Percentiles rank a stretch among this genome's conserved stretches.
phyloP scores from a whole-genome alignment of 2,329 filamentous ascomycete species.

The Purpureocillium lavendulum region DNA sequence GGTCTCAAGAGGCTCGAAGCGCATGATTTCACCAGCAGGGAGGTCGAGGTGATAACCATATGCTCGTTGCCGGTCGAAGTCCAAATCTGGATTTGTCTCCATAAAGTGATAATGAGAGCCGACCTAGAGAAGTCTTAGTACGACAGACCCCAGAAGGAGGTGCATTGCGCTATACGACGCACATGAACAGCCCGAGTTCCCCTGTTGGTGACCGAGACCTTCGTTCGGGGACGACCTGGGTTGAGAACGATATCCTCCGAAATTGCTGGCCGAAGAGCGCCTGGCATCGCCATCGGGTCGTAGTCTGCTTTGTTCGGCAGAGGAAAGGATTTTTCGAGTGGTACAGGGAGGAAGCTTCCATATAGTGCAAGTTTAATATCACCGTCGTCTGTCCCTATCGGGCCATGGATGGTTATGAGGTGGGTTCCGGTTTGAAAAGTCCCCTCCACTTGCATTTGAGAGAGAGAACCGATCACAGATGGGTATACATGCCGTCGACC shows the following conservation, averaged over 20 bases:
- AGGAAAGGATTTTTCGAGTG: conserved; percentile 59
- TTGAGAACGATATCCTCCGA: conserved; percentile 76
- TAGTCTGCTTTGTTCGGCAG: conserved; percentile 56
- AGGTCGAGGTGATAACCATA: conserved; percentile 88
- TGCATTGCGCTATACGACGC: no score
- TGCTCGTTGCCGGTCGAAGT: conserved; percentile 75
- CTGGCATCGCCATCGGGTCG: no score
- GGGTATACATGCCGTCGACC: conserved; percentile 87
- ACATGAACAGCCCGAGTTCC: conserved; percentile 90
- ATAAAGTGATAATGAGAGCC: conserved; percentile 96
- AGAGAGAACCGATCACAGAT: conserved; percentile 67
- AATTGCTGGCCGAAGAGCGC: conserved; percentile 56
- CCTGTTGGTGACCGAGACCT: conserved; percentile 70
- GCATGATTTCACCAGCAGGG: conserved; percentile 79
- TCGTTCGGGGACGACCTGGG: conserved; percentile 63
- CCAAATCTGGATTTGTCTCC: conserved; percentile 83
- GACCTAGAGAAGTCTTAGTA: no score
- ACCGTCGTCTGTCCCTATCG: conserved; percentile 77
- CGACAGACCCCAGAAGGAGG: no score
- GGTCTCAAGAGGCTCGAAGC: conserved; percentile 88
- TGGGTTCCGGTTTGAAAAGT: conserved; percentile 89
- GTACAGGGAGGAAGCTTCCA: conserved; percentile 81
- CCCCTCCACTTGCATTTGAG: conserved; percentile 86
- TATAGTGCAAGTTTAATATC: conserved; percentile 83
- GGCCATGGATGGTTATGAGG: conserved; percentile 88